Evolutionary conservation across 106 monocot species (phyloP).

Genomic region (Acorus calamus): DNA sequence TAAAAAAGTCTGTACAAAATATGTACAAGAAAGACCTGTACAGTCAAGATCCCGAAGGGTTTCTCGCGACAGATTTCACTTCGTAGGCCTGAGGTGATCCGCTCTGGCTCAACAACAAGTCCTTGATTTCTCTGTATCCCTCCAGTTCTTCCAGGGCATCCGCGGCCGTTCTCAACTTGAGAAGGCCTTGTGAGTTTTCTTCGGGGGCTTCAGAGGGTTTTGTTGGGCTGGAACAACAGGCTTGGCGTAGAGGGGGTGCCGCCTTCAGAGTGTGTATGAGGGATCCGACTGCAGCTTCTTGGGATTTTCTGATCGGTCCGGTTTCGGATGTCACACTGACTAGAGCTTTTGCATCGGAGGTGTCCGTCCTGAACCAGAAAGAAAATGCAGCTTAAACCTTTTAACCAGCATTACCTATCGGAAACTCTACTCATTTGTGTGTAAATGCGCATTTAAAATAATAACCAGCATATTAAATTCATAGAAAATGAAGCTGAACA

Average conservation of each 20-base stretch:
- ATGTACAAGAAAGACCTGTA: conserved; percentile 22
- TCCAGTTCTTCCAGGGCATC: conserved; percentile 65
- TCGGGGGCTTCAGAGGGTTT: conserved; percentile 1
- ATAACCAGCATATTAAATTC: too few species aligned
- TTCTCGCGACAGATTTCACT: conserved; percentile 9
- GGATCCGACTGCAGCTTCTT: conserved; percentile 60
- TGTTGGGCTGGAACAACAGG: neutral
- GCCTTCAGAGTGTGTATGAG: conserved; percentile 54
- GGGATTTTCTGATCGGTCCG: conserved; percentile 31
- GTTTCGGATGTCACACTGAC: too few species aligned
- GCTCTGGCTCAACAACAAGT: conserved; percentile 34
- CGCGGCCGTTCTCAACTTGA: conserved; percentile 46
- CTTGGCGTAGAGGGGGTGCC: conserved; percentile 50
- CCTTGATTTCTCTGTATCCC: conserved; percentile 45
- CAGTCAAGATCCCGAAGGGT: conserved; percentile 8
- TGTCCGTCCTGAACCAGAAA: too few species aligned
- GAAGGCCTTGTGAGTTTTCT: conserved; percentile 10
- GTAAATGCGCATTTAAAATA: too few species aligned
- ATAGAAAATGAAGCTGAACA: too few species aligned
- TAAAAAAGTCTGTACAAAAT: conserved; percentile 19
- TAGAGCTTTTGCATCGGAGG: too few species aligned
- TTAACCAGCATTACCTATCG: too few species aligned
- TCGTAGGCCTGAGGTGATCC: conserved; percentile 6
- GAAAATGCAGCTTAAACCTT: too few species aligned
- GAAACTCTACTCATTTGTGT: too few species aligned